phyloP scores from a whole-genome alignment of 2,329 filamentous ascomycete genomes.

The Bertia moriformis region DNA sequence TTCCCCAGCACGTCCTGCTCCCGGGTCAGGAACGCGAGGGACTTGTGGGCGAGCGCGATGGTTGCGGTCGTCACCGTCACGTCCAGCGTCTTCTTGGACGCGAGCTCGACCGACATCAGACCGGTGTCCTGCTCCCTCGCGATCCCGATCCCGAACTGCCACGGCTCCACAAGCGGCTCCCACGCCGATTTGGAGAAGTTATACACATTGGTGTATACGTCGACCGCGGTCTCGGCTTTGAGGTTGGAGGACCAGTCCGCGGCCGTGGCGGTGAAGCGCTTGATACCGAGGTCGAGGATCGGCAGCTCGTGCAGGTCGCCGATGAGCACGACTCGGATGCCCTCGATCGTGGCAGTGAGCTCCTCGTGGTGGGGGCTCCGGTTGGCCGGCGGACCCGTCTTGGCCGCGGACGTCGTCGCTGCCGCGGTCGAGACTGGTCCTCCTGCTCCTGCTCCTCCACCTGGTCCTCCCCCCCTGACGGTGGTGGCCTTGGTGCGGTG shows the following conservation, averaged over 20 bases:
- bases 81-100: slow-evolving; percentile 81
- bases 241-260: slow-evolving; percentile 82
- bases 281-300: slow-evolving; percentile 83
- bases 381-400: slow-evolving; percentile 8
- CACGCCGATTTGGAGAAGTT: slow-evolving; percentile 98
- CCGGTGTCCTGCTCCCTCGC: slow-evolving; percentile 64
- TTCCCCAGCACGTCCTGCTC: slow-evolving; percentile 89
- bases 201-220: slow-evolving; percentile 91
- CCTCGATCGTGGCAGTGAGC: slow-evolving; percentile 69
- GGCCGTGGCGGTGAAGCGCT: slow-evolving; percentile 71
- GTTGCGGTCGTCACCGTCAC: slow-evolving; percentile 84
- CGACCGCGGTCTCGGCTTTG: slow-evolving; percentile 76
- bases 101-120: slow-evolving; percentile 67
- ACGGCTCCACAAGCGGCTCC: slow-evolving; percentile 92
- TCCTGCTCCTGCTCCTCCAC: slow-evolving; percentile 18
- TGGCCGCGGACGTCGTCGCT: slow-evolving; percentile 12
- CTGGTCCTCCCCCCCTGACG: slow-evolving; percentile 17
- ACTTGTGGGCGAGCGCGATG: slow-evolving; percentile 85
- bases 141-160: slow-evolving; percentile 81
- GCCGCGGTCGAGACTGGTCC: slow-evolving; percentile 15
- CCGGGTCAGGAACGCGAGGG: slow-evolving; percentile 73
- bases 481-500: not conserved
- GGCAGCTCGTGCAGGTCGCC: slow-evolving; percentile 91
- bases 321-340: slow-evolving; percentile 81
- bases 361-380: slow-evolving; percentile 43